Evolutionary conservation across 108 stramenopile species (phyloP), one percentile per base, ranked within the genome.

Genomic region (Craspedostauros australis): DNA sequence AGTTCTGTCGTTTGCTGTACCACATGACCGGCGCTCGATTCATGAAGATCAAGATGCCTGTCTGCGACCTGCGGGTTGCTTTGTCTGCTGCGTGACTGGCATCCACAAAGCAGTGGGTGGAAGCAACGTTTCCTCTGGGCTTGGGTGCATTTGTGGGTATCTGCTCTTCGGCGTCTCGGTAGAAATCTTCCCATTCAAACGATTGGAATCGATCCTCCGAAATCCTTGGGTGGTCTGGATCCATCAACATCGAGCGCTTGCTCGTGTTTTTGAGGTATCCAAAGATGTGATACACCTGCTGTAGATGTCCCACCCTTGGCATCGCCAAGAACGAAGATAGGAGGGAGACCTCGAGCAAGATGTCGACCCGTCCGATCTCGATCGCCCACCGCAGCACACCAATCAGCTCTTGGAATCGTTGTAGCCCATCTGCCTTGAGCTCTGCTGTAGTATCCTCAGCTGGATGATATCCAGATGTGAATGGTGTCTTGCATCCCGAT

Each of bases 11-110:
- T 57, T 80, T 80, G 34, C 63, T 60, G 46, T 62, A 69, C 50
- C 59, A 75, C 0, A 66, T 16, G 21, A 79, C 75, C 5, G 70
- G 63, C 12, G 83, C 66, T 11, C 47, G 45, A 43, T 84, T 73
- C 15, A 77, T 33, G 40, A 70, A 79, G 19, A 86, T 53, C 0
- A 86, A 5, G n/a, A 79, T 41, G 0, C 77, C 84, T 26, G 80
- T 79, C 8, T 71, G 47, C 2, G 74, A 76, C 27, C 84, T 33
- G 8, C 76, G 29, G 5, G 77, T 80, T 6, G 67, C 43, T 16
- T 41, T 23, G 44, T 68, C 52, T 22, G 72, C 76, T 9, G 76
- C 81, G 46, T 76, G 77, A 39, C 70, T 58, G n/a, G 65, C 49
- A 62, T 83, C 82, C 24, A 78, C 81, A 54, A 72, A 77, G 16